A percentile compares a stretch with the other conserved stretches of the same genome.
Conservation (phyloP, 495 filamentous ascomycete genomes). For the Annulohypoxylon stygium region DNA sequence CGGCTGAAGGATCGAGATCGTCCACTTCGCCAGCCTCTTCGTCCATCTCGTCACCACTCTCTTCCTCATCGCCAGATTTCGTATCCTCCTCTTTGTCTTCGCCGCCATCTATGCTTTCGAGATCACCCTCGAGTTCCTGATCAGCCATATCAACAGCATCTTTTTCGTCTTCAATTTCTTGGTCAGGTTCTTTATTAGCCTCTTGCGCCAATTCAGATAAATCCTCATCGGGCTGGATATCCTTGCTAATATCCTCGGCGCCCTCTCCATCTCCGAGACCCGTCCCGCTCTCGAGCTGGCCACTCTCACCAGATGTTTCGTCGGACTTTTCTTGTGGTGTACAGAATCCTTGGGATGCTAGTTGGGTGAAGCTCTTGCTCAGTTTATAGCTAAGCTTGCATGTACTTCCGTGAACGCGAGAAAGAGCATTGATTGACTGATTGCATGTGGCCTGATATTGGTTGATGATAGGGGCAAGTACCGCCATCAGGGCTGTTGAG, state of each 20-base stretch:
- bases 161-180: constrained; percentile 80
- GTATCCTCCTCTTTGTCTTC: constrained; percentile 66
- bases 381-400: constrained; percentile 82
- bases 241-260: constrained; percentile 96
- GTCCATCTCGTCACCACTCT: constrained; percentile 78
- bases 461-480: constrained; percentile 77
- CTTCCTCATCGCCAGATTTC: constrained; percentile 66
- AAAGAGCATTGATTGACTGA: constrained; percentile 64
- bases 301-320: constrained; percentile 72
- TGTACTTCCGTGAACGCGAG: constrained; percentile 72
- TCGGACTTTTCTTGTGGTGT: constrained; percentile 82
- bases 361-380: constrained; percentile 77
- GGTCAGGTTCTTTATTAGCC: constrained; percentile 74
- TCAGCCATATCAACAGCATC: constrained; percentile 97
- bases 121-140: constrained; percentile 85
- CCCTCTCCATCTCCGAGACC: constrained; percentile 97
- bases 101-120: constrained; percentile 72
- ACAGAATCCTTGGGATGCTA: constrained; percentile 90
- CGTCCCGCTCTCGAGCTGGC: constrained; percentile 89
- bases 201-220: constrained; percentile 91
- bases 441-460: constrained; percentile 75
- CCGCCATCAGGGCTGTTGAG: constrained; percentile 72
- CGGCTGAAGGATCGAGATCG: constrained; percentile 85
- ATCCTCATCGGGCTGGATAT: constrained; percentile 93
- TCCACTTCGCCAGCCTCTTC: constrained; percentile 91